Conservation (phyloP, 2,329 filamentous ascomycete species). For the Fusarium decemcellulare region DNA sequence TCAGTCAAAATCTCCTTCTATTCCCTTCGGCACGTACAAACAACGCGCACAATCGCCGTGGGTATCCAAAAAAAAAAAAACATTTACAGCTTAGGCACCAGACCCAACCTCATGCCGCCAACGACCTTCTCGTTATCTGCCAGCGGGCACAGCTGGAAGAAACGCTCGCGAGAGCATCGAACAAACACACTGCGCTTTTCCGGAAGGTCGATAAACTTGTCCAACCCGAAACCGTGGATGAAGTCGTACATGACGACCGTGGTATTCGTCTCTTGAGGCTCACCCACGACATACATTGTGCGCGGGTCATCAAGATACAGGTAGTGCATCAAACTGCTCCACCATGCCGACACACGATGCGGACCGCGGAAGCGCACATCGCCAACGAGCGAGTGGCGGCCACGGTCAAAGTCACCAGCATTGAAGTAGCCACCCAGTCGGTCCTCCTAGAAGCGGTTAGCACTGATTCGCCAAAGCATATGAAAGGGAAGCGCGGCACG, state of each 20-base stretch:
- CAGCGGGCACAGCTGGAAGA: constrained; percentile 77
- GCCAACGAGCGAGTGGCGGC: constrained; percentile 71
- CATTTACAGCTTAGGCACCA: constrained; percentile 67
- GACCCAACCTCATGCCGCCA: constrained; percentile 66
- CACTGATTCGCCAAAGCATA: background rate
- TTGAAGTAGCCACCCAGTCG: constrained; percentile 69
- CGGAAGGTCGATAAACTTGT: constrained; percentile 80
- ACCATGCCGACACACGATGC: constrained; percentile 73
- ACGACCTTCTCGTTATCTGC: constrained; percentile 69
- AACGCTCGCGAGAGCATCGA: constrained; percentile 74
- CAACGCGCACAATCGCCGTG: background rate
- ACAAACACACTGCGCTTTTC: constrained; percentile 80
- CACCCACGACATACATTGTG: constrained; percentile 72
- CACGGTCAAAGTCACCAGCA: constrained; percentile 69
- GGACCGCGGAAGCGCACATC: constrained; percentile 72
- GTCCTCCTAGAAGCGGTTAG: constrained; percentile 60
- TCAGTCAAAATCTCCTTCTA: background rate
- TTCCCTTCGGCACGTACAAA: constrained; percentile 5
- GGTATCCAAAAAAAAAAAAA: constrained; percentile 2
- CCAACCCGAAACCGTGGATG: constrained; percentile 79
- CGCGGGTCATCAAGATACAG: constrained; percentile 73
- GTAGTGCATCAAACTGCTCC: constrained; percentile 74
- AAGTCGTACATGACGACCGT: constrained; percentile 83
- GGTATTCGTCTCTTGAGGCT: constrained; percentile 79
- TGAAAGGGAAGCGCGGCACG: constrained; percentile 21